Conservation (phyloP, 2,329 filamentous ascomycete species). For the Thelonectria rubi region DNA sequence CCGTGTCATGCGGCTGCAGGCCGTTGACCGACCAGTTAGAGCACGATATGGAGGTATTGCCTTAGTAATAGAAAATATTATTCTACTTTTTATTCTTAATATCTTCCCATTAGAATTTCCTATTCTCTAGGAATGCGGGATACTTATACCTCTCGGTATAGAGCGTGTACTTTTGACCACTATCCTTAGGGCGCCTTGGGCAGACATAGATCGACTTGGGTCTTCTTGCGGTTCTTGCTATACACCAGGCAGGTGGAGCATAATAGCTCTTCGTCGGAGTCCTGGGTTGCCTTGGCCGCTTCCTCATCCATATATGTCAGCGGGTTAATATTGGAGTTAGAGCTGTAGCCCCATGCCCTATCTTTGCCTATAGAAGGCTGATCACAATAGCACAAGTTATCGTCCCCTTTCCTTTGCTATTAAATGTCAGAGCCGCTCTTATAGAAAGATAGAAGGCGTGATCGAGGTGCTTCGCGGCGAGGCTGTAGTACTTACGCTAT, state of each 20-base stretch:
- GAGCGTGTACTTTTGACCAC: too few relatives aligned
- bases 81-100: neutral
- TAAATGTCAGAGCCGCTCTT: neutral
- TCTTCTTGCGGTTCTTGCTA: neutral
- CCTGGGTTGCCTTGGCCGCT: neutral
- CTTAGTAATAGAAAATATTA: neutral
- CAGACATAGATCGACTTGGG: neutral
- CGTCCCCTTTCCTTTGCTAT: neutral
- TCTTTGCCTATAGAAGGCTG: neutral
- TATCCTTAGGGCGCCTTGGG: neutral
- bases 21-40: constrained; percentile 1
- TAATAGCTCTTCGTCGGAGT: neutral
- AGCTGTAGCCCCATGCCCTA: neutral
- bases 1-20: constrained; percentile 2
- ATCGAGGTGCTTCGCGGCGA: too few relatives aligned
- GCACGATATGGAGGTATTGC: neutral
- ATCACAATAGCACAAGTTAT: neutral
- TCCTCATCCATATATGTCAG: neutral
- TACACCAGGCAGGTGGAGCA: neutral
- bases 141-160: neutral
- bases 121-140: constrained; percentile 1
- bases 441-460: neutral
- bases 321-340: neutral
- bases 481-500: neutral
- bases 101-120: neutral